phyloP scores from a whole-genome alignment of 192 early-diverging fungal species.

The Umbelopsis isabellina region DNA sequence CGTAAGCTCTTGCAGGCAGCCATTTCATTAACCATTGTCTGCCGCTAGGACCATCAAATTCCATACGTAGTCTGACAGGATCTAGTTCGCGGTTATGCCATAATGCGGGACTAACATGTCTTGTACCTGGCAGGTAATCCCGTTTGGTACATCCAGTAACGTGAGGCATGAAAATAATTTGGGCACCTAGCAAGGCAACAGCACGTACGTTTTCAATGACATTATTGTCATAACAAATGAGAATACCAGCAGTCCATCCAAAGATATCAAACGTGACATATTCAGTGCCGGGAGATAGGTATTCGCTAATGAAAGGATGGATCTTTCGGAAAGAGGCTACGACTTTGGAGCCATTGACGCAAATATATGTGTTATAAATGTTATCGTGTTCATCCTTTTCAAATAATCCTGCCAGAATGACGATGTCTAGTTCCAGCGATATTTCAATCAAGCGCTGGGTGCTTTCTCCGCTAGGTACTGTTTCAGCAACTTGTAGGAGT shows the following conservation, averaged over 20 bases:
- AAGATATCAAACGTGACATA: slow-evolving; percentile 23
- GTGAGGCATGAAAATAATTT: slow-evolving; percentile 23
- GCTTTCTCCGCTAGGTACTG: slow-evolving; percentile 9
- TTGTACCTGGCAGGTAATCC: slow-evolving; percentile 11
- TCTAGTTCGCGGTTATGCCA: slow-evolving; percentile 20
- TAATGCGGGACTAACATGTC: slow-evolving; percentile 17
- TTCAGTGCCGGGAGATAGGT: slow-evolving; percentile 9
- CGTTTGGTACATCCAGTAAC: slow-evolving; percentile 19
- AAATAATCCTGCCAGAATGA: slow-evolving; percentile 17
- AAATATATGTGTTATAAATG: slow-evolving; percentile 24
- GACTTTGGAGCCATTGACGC: slow-evolving; percentile 17
- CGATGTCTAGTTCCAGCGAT: not conserved
- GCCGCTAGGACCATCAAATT: slow-evolving; percentile 19
- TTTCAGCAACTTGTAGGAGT: slow-evolving; percentile 17
- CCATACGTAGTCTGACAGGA: slow-evolving; percentile 23
- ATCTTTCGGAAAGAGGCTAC: slow-evolving; percentile 25
- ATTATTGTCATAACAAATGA: slow-evolving; percentile 28
- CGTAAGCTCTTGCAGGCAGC: slow-evolving; percentile 22
- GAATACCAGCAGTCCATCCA: slow-evolving; percentile 26
- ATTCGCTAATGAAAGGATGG: slow-evolving; percentile 22
- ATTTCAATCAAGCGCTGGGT: slow-evolving; percentile 10
- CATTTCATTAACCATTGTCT: slow-evolving; percentile 27
- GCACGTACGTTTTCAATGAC: slow-evolving; percentile 25
- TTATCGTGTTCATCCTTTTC: slow-evolving; percentile 27
- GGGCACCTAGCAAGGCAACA: slow-evolving; percentile 9